Percentiles rank a stretch among this genome's conserved stretches.
phyloP scores from a whole-genome alignment of 2,329 filamentous ascomycete species.

The Fonsecaea multimorphosa region DNA sequence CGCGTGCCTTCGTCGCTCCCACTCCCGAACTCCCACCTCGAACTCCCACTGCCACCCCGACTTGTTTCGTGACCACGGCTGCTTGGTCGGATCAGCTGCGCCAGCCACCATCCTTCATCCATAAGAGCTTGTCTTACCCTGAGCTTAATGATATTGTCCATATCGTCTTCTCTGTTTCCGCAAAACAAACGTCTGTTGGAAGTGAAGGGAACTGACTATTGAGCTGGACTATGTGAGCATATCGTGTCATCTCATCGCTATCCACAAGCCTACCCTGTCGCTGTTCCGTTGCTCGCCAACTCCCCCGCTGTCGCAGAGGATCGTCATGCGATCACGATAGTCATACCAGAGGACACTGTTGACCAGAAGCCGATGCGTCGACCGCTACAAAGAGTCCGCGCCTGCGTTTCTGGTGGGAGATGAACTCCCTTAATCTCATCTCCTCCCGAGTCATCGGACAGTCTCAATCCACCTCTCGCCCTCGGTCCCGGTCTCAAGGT shows the following conservation, averaged over 20 bases:
- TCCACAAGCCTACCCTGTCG: constrained; percentile 1
- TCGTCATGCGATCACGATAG: constrained; percentile 27
- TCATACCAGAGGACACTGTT: constrained; percentile 4
- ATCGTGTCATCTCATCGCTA: constrained; percentile 16
- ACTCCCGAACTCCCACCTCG: not conserved
- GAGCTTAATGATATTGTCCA: constrained; percentile 11
- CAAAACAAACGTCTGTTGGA: not conserved
- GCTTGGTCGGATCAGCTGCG: constrained; percentile 18
- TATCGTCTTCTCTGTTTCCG: constrained; percentile 7
- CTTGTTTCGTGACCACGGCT: not conserved
- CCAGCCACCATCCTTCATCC: constrained; percentile 9
- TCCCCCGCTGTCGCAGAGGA: constrained; percentile 19
- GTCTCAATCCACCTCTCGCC: constrained; percentile 58
- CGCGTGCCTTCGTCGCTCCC: not conserved
- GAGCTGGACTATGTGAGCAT: constrained; percentile 24
- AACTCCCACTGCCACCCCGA: constrained; percentile 1
- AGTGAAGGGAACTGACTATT: constrained; percentile 7
- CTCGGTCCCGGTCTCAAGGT: constrained; percentile 61
- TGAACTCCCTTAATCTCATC: constrained; percentile 97
- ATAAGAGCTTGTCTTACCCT: not conserved
- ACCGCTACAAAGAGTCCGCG: constrained; percentile 10
- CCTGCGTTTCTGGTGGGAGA: constrained; percentile 47
- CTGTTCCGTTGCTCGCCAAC: constrained; percentile 6
- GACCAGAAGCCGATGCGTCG: constrained; percentile 17
- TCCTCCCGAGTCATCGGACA: constrained; percentile 77